Percentiles rank a stretch among this genome's conserved stretches.
Evolutionary conservation across 169 alveolate genomes (phyloP).

Genomic region (Besnoitia besnoiti): DNA sequence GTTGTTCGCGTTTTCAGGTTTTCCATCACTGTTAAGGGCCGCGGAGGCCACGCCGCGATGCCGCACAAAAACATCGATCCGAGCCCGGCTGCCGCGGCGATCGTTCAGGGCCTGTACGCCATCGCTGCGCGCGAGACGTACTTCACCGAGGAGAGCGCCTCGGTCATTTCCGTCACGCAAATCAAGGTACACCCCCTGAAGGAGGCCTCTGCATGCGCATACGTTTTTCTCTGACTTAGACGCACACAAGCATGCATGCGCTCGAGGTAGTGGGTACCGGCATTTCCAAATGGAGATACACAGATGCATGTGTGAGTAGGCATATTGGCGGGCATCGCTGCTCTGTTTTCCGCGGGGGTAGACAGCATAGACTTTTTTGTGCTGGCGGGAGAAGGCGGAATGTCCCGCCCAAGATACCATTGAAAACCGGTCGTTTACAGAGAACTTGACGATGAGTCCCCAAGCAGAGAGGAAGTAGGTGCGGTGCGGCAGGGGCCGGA

Average conservation of each 20-base stretch:
- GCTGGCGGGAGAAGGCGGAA: too few species aligned
- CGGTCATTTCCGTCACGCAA: slow-evolving; percentile 64
- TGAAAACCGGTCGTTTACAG: too few species aligned
- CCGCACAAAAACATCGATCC: slow-evolving; percentile 64
- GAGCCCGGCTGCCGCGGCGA: slow-evolving; percentile 59
- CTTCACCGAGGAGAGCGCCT: slow-evolving; percentile 34
- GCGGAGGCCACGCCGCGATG: slow-evolving; percentile 71
- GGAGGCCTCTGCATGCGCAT: not conserved
- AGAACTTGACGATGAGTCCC: too few species aligned
- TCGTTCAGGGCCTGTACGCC: slow-evolving; percentile 51
- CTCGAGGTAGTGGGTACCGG: not conserved
- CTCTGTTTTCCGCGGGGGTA: too few species aligned
- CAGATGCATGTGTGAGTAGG: not conserved
- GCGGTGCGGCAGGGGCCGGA: too few species aligned
- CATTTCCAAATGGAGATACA: not conserved
- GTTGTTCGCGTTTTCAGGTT: slow-evolving; percentile 51
- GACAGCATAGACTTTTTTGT: too few species aligned
- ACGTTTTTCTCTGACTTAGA: not conserved
- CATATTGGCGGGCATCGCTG: not conserved
- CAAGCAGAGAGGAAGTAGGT: too few species aligned
- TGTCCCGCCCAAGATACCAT: too few species aligned
- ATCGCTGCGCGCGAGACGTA: slow-evolving; percentile 63
- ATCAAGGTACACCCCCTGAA: slow-evolving; percentile 11
- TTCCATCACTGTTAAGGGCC: slow-evolving; percentile 45
- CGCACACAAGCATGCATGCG: not conserved